phyloP scores from a whole-genome alignment of 331 rosid species.

The Dryas integrifolia region DNA sequence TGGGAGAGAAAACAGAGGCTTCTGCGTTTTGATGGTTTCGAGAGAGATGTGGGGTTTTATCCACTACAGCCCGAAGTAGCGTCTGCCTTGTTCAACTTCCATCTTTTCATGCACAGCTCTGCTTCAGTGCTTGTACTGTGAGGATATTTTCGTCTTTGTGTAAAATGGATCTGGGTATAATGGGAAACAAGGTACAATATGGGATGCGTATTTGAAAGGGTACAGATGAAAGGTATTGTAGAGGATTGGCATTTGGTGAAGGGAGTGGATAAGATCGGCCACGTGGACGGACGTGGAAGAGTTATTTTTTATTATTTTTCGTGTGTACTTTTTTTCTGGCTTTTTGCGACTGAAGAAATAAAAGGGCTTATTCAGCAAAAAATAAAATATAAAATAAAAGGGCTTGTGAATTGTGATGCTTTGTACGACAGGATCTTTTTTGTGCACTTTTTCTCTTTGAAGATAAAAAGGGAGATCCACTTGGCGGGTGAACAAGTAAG shows the following conservation, averaged over 20 bases:
- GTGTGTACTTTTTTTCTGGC: no score
- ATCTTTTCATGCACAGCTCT: rapidly evolving
- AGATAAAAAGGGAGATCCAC: no score
- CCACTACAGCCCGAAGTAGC: no score
- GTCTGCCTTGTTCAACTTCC: no score
- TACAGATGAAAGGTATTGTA: neutral
- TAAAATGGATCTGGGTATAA: neutral
- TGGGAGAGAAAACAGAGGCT: neutral
- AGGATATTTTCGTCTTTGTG: neutral
- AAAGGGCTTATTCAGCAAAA: no score
- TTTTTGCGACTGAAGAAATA: no score
- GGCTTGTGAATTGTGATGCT: no score
- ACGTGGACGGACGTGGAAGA: conserved; percentile 15
- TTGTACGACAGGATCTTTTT: no score
- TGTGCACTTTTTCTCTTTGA: no score
- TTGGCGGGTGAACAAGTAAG: no score
- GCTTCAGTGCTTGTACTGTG: neutral
- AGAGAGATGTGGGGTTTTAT: neutral
- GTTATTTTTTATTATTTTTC: no score
- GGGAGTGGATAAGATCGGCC: conserved; percentile 27
- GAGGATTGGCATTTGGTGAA: neutral
- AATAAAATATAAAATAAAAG: no score
- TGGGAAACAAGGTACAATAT: neutral
- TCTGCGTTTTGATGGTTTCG: neutral
- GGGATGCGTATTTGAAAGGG: neutral